A percentile compares a stretch with the other conserved stretches of the same genome.
phyloP scores from a whole-genome alignment of 192 early-diverging fungal genomes.

The Paraglomus brasilianum region DNA sequence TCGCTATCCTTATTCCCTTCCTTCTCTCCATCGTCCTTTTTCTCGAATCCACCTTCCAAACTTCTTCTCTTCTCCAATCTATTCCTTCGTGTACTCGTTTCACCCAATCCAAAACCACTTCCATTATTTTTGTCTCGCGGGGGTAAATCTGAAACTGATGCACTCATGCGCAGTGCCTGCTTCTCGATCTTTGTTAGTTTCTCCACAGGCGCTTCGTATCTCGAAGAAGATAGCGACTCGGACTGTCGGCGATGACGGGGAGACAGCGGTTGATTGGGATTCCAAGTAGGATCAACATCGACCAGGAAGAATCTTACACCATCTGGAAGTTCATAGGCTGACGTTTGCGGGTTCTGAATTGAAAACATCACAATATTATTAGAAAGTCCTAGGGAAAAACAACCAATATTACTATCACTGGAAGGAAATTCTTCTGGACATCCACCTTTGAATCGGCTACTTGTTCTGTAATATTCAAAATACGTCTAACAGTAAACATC shows the following conservation, averaged over 20 bases:
- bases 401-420: conserved; percentile 6
- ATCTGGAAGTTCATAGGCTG: conserved; percentile 52
- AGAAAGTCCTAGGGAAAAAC: conserved; percentile 9
- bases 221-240: background rate
- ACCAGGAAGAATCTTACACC: conserved; percentile 54
- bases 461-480: conserved; percentile 48
- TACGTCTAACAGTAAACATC: conserved; percentile 54
- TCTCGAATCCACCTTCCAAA: no score
- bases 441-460: conserved; percentile 42
- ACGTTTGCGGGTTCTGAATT: conserved; percentile 31
- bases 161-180: no score
- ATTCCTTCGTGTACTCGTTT: no score
- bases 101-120: no score
- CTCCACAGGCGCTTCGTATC: no score
- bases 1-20: no score
- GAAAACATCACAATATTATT: conserved; percentile 8
- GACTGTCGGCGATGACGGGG: background rate
- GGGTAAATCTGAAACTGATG: no score
- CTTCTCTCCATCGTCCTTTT: no score
- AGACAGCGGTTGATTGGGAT: background rate
- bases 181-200: no score
- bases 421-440: background rate
- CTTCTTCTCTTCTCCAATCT: no score
- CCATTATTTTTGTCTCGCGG: no score
- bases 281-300: conserved; percentile 45